phyloP scores from a whole-genome alignment of 352 stramenopile genomes.

The Phytophthora cryptogea region DNA sequence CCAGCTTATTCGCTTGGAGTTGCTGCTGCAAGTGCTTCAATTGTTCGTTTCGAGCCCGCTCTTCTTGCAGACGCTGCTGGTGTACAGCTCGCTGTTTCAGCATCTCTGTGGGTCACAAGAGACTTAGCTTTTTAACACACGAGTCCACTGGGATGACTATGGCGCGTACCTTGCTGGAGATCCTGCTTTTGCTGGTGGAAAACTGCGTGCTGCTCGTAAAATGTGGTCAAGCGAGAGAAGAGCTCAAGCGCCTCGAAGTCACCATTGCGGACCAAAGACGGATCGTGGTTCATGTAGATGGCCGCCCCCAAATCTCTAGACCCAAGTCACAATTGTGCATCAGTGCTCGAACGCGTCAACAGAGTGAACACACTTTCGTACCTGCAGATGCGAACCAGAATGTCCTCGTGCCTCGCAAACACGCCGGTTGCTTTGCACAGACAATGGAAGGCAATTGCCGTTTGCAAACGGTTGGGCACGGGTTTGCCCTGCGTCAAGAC shows the following conservation, averaged over 20 bases:
- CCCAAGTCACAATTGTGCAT: too few relatives aligned
- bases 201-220: conserved; percentile 60
- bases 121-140: not conserved
- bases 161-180: conserved; percentile 44
- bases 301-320: conserved; percentile 53
- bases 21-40: conserved; percentile 56
- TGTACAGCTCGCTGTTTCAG: conserved; percentile 35
- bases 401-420: conserved; percentile 63
- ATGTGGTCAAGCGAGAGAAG: conserved; percentile 62
- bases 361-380: conserved; percentile 16
- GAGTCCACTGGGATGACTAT: not conserved
- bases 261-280: conserved; percentile 28
- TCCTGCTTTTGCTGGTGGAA: conserved; percentile 51
- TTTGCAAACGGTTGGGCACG: conserved; percentile 69
- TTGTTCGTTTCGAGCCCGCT: conserved; percentile 39
- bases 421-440: conserved; percentile 62
- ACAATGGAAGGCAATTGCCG: conserved; percentile 76
- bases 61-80: conserved; percentile 38
- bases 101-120: conserved; percentile 37
- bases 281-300: conserved; percentile 59
- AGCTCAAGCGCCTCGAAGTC: conserved; percentile 66
- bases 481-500: conserved; percentile 66
- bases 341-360: too few relatives aligned
- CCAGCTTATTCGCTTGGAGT: conserved; percentile 53
- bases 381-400: conserved; percentile 63